Base-by-base conservation (phyloP, 805 yeast species). In the Brettanomyces nanus region DNA sequence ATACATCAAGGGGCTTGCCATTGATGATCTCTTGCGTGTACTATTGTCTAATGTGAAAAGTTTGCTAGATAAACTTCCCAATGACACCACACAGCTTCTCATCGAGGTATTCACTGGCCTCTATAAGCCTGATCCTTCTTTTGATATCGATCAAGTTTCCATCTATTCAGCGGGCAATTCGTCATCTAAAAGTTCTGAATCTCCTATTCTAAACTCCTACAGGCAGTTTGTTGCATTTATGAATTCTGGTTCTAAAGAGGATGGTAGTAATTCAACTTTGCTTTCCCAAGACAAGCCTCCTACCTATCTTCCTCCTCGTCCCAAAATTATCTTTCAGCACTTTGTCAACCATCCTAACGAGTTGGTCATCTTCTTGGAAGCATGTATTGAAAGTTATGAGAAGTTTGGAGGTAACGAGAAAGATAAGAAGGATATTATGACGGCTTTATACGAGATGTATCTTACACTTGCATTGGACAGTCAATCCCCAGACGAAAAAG, bases 361-460 rank as follows among this genome's bases (percentile, higher is more conserved):
- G 52, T 90, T 92, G 67, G 92, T 89, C 19, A 83, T 85, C 6
- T 92, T 92, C 45, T 59, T 92, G 40, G 98, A 92, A 55, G 97
- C 97, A 0, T 86, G 95, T 49, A 61, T 87, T 13, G 85, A 80
- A 48, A 70, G 83, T 10, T 84, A 84, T 52, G 87, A 80, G 39
- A 71, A 70, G 40, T 84, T 79, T 51, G 92, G 83, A 37, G 90
- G 92, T 0, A 68, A 73, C 36, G 58, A 58, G 4, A 74, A 72
- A 44, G 96, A 90, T 50, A 75, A 78, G 47, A 72, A 71, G 36
- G 94, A 81, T 33, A 68, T 90, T 31, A 64, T 84, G 39, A 75
- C 84, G 3, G 85, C 97, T 0, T 64, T 90, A 28, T 83, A 78
- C 51, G 97, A 90, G 51, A 67, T 85, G 66, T 92, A 90, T 49